phyloP scores from a whole-genome alignment of 768 basidiomycete genomes.

The Pleurotus pulmonarius region DNA sequence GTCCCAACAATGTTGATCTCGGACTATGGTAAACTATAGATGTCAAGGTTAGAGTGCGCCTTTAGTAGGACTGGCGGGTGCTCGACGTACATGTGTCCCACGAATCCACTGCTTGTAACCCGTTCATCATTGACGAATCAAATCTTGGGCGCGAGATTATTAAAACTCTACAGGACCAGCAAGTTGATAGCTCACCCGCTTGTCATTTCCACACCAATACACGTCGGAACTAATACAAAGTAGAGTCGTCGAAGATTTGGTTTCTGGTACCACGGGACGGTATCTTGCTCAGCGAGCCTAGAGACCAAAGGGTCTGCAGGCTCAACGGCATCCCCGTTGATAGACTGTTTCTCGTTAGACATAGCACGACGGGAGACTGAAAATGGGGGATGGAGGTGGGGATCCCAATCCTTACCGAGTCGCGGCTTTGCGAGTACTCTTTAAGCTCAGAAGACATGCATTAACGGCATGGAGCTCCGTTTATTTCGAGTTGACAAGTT shows the following conservation, averaged over 20 bases:
- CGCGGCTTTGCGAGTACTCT: not conserved
- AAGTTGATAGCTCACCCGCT: slow-evolving; percentile 31
- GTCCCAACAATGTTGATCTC: slow-evolving; percentile 49
- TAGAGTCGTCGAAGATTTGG: slow-evolving; percentile 55
- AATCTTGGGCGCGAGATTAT: slow-evolving; percentile 28
- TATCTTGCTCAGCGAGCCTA: slow-evolving; percentile 44
- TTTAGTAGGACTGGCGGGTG: not conserved
- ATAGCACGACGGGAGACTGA: not conserved
- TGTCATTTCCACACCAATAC: slow-evolving; percentile 61
- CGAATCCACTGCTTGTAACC: slow-evolving; percentile 53
- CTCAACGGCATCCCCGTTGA: slow-evolving; percentile 9
- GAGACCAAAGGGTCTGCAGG: slow-evolving; percentile 31
- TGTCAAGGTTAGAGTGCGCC: not conserved
- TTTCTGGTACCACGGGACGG: slow-evolving; percentile 59
- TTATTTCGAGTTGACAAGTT: slow-evolving; percentile 2
- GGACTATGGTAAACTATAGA: slow-evolving; percentile 49
- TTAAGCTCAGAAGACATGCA: not conserved
- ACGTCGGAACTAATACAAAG: slow-evolving; percentile 54
- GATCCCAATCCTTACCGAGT: not conserved
- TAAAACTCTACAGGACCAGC: not conserved
- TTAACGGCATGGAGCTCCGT: slow-evolving; percentile 1
- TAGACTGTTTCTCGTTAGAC: slow-evolving; percentile 1
- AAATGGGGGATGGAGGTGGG: not conserved
- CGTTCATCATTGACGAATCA: slow-evolving; percentile 62
- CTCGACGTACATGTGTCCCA: slow-evolving; percentile 49